Base-by-base conservation (phyloP, 305 asterid species). In the Ilex paraguariensis region DNA sequence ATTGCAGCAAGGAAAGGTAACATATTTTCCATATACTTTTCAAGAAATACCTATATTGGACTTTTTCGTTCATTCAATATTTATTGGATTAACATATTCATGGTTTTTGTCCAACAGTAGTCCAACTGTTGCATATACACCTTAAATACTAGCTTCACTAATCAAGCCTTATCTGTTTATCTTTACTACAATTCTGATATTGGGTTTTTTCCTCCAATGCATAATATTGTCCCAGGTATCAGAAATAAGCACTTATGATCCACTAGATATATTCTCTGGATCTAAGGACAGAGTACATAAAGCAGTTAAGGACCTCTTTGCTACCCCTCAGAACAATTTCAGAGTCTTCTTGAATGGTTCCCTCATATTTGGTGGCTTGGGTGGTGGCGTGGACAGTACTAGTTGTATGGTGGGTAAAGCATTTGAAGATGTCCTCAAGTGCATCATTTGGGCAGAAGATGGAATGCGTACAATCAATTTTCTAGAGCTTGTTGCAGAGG, bases 251-350 rank as follows among this genome's bases (percentile, higher is more conserved):
- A 80, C 76, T 73, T 93, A 90, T 65, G 82, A 93, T 78, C 98
- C 98, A 10, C 84, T 82, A 63, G 96, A 89, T 75, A 40, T 90
- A 84, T 89, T 84, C 78, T 81, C 95, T 60, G 89, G 88, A 70
- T 87, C 94, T 63, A 79, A 75, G 76, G 95, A 84, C 48, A 76
- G 87, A 67, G 74, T 90, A 75, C 82, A 57, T 16, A 84, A 80
- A 60, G 95, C 97, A 59, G 74, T 90, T 59, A 72, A 71, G 60
- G 80, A 80, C 71, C 88, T 93, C 51, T 82, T 82, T 65, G 75
- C 66, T 42, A 86, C 95, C 56, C 98, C 98, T 66, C 98, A 90
- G 68, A 93, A 90, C 78, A 93, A 93, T 66, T 85, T 90, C 70
- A 80, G 97, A 72, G 92, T 93, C 62, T 92, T 92, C 83, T 75